These are phyloP conservation scores for Ganoderma leucocontextum DNA, from an alignment of 1,284 basidiomycete genomes.

Conservation along the genomic window DNA sequence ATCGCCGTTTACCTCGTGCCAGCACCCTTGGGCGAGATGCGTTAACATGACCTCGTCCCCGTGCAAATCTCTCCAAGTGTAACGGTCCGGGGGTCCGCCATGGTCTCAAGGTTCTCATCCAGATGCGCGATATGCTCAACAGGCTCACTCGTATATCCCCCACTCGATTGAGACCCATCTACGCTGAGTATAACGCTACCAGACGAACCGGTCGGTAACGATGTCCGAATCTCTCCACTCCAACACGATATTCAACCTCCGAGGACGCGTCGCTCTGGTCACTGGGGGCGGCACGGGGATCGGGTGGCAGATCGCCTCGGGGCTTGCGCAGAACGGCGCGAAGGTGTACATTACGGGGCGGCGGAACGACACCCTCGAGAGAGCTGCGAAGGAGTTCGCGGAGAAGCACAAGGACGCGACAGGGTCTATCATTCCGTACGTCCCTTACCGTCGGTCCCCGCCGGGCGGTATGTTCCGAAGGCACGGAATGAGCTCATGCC, in stretches of 20 bases:
- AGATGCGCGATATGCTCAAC: not conserved
- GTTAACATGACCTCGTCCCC: not conserved
- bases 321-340: constrained; percentile 80
- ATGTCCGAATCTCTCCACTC: constrained; percentile 35
- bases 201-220: not conserved
- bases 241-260: constrained; percentile 63
- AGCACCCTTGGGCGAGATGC: not conserved
- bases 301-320: constrained; percentile 77
- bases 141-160: not conserved
- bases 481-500: not conserved
- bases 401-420: constrained; percentile 46
- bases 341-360: constrained; percentile 85
- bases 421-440: constrained; percentile 67
- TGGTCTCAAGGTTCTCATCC: constrained; percentile 2
- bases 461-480: not conserved
- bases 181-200: not conserved
- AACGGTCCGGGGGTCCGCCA: constrained; percentile 4
- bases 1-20: not conserved
- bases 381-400: constrained; percentile 57
- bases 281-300: constrained; percentile 87
- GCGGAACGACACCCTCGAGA: constrained; percentile 68
- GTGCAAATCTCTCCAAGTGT: not conserved
- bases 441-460: not conserved
- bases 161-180: not conserved
- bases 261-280: constrained; percentile 72